A percentile compares a stretch with the other conserved stretches of the same genome.
Evolutionary conservation across 1,284 basidiomycete genomes (phyloP).

Genomic region (Inonotus hispidus): DNA sequence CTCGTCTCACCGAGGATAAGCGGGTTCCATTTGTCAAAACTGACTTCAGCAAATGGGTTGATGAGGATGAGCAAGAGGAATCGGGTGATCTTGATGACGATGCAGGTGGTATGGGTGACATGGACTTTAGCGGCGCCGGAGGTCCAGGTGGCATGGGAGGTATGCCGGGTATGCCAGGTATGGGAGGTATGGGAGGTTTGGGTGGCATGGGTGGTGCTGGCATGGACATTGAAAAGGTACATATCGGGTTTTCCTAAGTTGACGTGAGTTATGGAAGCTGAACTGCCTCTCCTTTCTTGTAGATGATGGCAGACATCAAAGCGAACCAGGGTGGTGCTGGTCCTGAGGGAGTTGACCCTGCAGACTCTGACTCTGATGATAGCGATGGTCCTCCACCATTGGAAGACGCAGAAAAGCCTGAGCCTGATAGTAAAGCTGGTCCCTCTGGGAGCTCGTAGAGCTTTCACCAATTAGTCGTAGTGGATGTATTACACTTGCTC

Average conservation of each 20-base stretch:
- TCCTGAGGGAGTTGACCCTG: constrained; percentile 33
- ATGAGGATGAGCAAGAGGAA: constrained; percentile 91
- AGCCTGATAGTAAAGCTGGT: background rate
- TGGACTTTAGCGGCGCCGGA: constrained; percentile 43
- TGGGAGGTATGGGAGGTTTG: constrained; percentile 39
- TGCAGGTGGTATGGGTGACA: constrained; percentile 13
- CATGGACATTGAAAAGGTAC: constrained; percentile 57
- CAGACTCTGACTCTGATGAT: constrained; percentile 44
- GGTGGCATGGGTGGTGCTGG: constrained; percentile 36
- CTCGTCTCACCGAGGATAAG: constrained; percentile 85
- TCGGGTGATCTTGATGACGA: constrained; percentile 38
- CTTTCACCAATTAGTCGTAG: background rate
- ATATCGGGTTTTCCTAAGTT: background rate
- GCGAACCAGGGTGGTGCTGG: constrained; percentile 33
- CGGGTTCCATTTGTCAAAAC: constrained; percentile 82
- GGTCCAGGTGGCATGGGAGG: constrained; percentile 35
- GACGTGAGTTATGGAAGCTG: background rate
- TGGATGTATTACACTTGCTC: background rate
- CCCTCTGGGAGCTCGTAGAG: constrained; percentile 10
- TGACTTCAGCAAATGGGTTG: constrained; percentile 90
- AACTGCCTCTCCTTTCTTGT: background rate
- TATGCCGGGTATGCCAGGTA: constrained; percentile 38
- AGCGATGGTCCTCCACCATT: constrained; percentile 68
- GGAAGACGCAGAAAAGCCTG: constrained; percentile 46
- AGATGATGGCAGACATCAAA: constrained; percentile 69